Evolutionary conservation across 768 basidiomycete genomes (phyloP), one percentile per base, ranked within the genome.

Genomic region (Butyriboletus loyo): DNA sequence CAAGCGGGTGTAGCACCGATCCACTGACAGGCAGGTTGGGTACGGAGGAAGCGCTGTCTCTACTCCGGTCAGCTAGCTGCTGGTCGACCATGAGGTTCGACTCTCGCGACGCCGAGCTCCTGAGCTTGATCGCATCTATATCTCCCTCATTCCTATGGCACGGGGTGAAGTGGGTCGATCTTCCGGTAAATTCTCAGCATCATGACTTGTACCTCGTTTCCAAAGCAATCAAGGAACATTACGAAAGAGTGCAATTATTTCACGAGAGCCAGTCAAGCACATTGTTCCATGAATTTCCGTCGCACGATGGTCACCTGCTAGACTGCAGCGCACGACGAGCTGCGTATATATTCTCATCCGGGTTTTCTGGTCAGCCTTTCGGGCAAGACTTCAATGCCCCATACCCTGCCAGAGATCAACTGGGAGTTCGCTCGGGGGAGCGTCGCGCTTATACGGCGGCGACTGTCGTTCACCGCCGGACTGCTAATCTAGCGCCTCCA

Each of bases 1-100:
- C 72, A 1, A 73, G 73, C 19, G 69, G 73, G 42, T 70, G 70
- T 42, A 58, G 74, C 14, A 64, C 69, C 14, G 79, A 81, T 60
- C 76, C 77, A 4, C 63, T 81, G 17, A 77, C 73, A 1, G 57
- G 58, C n/a, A 72, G 72, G 9, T 75, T 73, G 0, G 80, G 80
- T 38, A 38, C 37, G 5, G 37, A 38, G 21, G 37, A 38, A 22
- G 37, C 37, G 11, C 13, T 38, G 13, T 21, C 37, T 22, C 21
- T 21, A 7, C 37, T 38, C 5, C 37, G 19, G 17, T 38, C 37
- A 22, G 37, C 21, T 11, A 21, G 37, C 21, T 38, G 37, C 11
- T 38, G 37, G 37, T 38, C 37, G 3, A 22, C 22, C 13, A 38
- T 38, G 37, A 38, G 5, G 21, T 10, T 38, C 37, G 52, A 52